Evolutionary conservation across 352 stramenopile genomes (phyloP), one percentile per base, ranked within the genome.

Genomic region (Phytophthora cajani): DNA sequence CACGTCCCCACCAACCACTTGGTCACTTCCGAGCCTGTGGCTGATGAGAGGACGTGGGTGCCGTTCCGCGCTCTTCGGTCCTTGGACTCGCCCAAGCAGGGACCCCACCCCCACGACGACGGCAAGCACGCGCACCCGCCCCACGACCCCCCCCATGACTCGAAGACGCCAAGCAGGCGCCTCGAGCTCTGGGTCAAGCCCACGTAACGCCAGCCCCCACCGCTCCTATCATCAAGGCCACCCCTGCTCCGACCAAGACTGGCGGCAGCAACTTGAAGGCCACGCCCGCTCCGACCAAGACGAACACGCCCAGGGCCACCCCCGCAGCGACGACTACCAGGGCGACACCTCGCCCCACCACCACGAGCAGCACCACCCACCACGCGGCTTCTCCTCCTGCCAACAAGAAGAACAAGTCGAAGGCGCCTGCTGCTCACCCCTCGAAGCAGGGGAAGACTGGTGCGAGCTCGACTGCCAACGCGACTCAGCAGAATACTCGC

Each of bases 231-330:
- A 44, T 12, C 36, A 14, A 30, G 17, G 67, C 33, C 27, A 69
- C 53, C 5, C 67, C 67, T 12, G 55, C 62, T 38, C 25, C 49
- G 17, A 70, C 61, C 25, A 61, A 50, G 9, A 71, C 56, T 23
- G 16, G 16, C 3, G 16, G 17, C 2, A 21, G 19, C 36, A 59
- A 23, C 40, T 42, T 23, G 17, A 66, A 11, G 2, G 30, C 19
- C 16, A 71, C 62, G 0, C 54, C 60, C 17, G 54, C 55, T 27
- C 67, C 67, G 0, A 75, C 62, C 21, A 74, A 56, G 32, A 49
- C 30, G 2, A 46, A 21, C 23, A 59, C 40, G 14, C 59, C 58
- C 2, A 69, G 56, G 19, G 16, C 23, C 5, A 74, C 62, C 4
- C 62, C 54, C 14, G 60, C 60, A 11, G n/a, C 47, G 12, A 68